Percentiles rank a stretch among this genome's conserved stretches.
These are phyloP conservation scores for Ustilago hordei DNA, from an alignment of 1,284 basidiomycete species.

Conservation along the genomic window DNA sequence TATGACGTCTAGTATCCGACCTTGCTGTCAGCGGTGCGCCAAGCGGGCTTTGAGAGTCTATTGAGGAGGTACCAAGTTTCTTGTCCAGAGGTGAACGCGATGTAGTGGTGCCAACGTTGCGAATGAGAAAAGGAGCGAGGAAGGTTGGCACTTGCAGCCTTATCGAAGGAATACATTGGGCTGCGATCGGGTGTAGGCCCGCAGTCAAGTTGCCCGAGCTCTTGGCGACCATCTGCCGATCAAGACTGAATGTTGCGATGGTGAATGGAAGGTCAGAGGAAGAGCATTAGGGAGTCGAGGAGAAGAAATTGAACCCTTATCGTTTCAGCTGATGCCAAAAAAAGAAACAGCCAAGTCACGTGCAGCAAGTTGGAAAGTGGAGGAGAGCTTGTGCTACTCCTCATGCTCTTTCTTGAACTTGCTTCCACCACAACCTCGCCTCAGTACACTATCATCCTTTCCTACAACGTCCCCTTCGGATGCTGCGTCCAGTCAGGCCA, in stretches of 20 bases:
- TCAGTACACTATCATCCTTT: too few relatives aligned
- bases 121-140: neutral
- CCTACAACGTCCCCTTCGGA: neutral
- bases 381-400: neutral
- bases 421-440: too few relatives aligned
- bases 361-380: too few relatives aligned
- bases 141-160: neutral
- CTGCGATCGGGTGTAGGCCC: neutral
- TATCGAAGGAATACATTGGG: neutral
- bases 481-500: neutral
- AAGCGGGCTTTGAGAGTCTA: too few relatives aligned
- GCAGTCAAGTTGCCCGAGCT: neutral
- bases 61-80: too few relatives aligned
- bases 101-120: too few relatives aligned
- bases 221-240: neutral
- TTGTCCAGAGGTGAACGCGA: neutral
- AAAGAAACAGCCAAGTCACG: too few relatives aligned
- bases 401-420: neutral
- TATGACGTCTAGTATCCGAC: too few relatives aligned
- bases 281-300: too few relatives aligned
- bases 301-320: too few relatives aligned
- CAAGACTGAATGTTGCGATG: neutral
- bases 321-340: too few relatives aligned
- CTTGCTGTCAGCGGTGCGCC: too few relatives aligned
- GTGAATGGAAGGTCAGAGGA: neutral